These are phyloP conservation scores for Cutaneotrichosporon arboriforme DNA, from an alignment of 1,284 basidiomycete genomes.

Conservation along the genomic window DNA sequence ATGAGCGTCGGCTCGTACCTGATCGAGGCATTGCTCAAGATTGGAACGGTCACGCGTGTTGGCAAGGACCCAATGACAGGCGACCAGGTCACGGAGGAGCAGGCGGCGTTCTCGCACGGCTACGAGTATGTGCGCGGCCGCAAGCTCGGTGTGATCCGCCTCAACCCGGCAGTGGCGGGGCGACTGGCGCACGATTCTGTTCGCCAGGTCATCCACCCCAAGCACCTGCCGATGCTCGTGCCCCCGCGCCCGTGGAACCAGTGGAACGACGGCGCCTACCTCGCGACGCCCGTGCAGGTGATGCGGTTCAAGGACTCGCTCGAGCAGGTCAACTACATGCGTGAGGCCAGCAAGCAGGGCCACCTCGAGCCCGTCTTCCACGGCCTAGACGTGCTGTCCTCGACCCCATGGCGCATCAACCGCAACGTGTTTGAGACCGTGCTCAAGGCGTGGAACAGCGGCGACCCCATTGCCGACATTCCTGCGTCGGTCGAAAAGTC, in stretches of 20 bases:
- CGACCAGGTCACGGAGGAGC: slow-evolving; percentile 56
- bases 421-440: slow-evolving; percentile 66
- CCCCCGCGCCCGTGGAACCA: slow-evolving; percentile 82
- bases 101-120: slow-evolving; percentile 85
- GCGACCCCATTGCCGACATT: slow-evolving; percentile 67
- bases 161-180: slow-evolving; percentile 75
- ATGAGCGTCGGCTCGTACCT: slow-evolving; percentile 78
- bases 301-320: slow-evolving; percentile 92
- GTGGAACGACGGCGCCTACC: slow-evolving; percentile 76
- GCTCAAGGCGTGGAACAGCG: slow-evolving; percentile 75
- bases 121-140: slow-evolving; percentile 92
- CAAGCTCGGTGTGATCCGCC: slow-evolving; percentile 82
- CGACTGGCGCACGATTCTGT: slow-evolving; percentile 73
- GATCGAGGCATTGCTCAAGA: slow-evolving; percentile 75
- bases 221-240: slow-evolving; percentile 93
- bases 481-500: slow-evolving; percentile 56
- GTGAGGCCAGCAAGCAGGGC: slow-evolving; percentile 66
- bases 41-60: slow-evolving; percentile 69
- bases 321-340: slow-evolving; percentile 79
- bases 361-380: slow-evolving; percentile 81
- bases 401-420: slow-evolving; percentile 90
- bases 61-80: slow-evolving; percentile 49
- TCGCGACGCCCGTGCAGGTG: slow-evolving; percentile 59
- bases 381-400: slow-evolving; percentile 82
- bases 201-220: slow-evolving; percentile 76